Conservation (phyloP, 371 early-diverging fungal species). For the Fennellomyces sp. region DNA sequence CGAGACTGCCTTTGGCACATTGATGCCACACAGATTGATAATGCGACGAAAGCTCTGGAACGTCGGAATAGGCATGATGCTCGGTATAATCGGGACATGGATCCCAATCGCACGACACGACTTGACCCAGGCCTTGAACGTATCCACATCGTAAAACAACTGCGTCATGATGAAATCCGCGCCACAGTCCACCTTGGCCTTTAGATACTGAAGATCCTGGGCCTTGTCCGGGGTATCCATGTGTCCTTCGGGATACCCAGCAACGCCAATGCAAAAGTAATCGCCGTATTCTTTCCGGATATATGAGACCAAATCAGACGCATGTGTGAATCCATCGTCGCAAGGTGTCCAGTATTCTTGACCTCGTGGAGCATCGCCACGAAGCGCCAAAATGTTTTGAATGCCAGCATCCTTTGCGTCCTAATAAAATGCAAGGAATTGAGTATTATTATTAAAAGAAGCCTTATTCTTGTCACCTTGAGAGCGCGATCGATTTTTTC, state of each 20-base stretch:
- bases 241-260: slow-evolving; percentile 97
- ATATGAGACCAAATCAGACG: slow-evolving; percentile 90
- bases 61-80: slow-evolving; percentile 94
- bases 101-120: slow-evolving; percentile 67
- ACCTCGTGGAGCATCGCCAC: slow-evolving; percentile 88
- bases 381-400: slow-evolving; percentile 91
- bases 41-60: slow-evolving; percentile 91
- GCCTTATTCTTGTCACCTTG: slow-evolving; percentile 50
- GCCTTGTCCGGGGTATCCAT: slow-evolving; percentile 66
- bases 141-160: slow-evolving; percentile 85
- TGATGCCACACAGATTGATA: slow-evolving; percentile 79
- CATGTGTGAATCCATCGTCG: slow-evolving; percentile 82
- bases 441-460: neutral
- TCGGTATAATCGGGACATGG: slow-evolving; percentile 87
- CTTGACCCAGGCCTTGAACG: slow-evolving; percentile 78
- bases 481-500: slow-evolving; percentile 83
- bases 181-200: slow-evolving; percentile 88
- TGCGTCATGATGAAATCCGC: slow-evolving; percentile 96
- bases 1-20: slow-evolving; percentile 74
- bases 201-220: slow-evolving; percentile 64
- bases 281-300: slow-evolving; percentile 87
- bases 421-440: slow-evolving; percentile 17
- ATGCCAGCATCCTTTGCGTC: slow-evolving; percentile 89
- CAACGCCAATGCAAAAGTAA: slow-evolving; percentile 95
- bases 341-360: slow-evolving; percentile 82